These are phyloP conservation scores for Gremmenia infestans DNA, from an alignment of 2,329 filamentous ascomycete genomes.

Conservation along the genomic window DNA sequence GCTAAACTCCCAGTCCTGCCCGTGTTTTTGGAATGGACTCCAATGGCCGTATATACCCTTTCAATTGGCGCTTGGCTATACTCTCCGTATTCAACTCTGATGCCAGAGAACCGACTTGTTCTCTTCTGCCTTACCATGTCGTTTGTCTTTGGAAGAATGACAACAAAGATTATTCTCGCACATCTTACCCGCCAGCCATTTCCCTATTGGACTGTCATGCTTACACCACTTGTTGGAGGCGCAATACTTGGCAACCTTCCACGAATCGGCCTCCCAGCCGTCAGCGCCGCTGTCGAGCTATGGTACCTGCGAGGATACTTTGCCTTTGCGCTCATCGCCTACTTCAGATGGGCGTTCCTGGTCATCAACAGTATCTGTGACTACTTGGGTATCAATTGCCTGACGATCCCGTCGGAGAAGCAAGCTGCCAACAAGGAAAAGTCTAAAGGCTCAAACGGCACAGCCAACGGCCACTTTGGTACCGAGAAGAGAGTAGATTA, in stretches of 20 bases:
- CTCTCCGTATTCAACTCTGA: slow-evolving; percentile 78
- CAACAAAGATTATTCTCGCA: slow-evolving; percentile 97
- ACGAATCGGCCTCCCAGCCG: slow-evolving; percentile 61
- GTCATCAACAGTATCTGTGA: slow-evolving; percentile 89
- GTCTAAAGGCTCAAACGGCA: slow-evolving; percentile 20
- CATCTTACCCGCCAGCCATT: slow-evolving; percentile 92
- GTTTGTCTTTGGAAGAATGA: slow-evolving; percentile 97
- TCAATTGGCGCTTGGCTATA: slow-evolving; percentile 80
- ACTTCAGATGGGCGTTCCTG: slow-evolving; percentile 87
- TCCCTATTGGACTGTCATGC: slow-evolving; percentile 92
- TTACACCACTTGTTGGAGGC: slow-evolving; percentile 80
- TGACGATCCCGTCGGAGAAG: slow-evolving; percentile 72
- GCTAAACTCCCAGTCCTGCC: slow-evolving; percentile 71
- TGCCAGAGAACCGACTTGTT: slow-evolving; percentile 80
- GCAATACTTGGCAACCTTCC: slow-evolving; percentile 81
- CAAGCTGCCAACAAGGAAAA: slow-evolving; percentile 24
- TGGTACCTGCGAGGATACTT: slow-evolving; percentile 84
- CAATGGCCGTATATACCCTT: slow-evolving; percentile 75
- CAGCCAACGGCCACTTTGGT: slow-evolving; percentile 20
- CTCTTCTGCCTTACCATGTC: slow-evolving; percentile 91
- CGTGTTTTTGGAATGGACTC: slow-evolving; percentile 89
- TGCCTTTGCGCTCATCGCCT: slow-evolving; percentile 75
- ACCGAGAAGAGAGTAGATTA: slow-evolving; percentile 27
- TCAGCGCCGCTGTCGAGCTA: slow-evolving; percentile 64
- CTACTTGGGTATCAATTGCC: slow-evolving; percentile 88